A percentile compares a stretch with the other conserved stretches of the same genome.
phyloP scores from a whole-genome alignment of 148 eudicot species.

The Camellia lanceoleosa region DNA sequence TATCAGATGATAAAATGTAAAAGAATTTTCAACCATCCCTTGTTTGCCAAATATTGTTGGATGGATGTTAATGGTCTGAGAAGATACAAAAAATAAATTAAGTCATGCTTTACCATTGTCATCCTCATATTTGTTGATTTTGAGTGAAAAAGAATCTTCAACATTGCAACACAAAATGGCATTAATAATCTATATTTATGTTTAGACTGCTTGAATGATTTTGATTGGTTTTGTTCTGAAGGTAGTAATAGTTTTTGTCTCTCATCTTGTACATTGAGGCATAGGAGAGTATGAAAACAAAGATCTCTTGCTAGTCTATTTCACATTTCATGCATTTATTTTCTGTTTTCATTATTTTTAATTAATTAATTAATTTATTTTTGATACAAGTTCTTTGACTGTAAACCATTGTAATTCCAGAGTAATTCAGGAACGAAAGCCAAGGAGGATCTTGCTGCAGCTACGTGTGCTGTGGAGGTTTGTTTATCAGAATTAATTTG shows the following conservation, averaged over 20 bases:
- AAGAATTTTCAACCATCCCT: background rate
- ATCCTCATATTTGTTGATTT: background rate
- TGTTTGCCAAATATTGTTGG: background rate
- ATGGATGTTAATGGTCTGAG: background rate
- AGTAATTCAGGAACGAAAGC: slow-evolving; percentile 99
- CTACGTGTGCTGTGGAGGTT: slow-evolving; percentile 97
- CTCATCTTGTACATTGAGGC: background rate
- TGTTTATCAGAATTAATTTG: slow-evolving; percentile 16
- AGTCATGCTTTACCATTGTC: background rate
- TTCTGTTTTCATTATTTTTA: background rate
- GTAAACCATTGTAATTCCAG: slow-evolving; percentile 50
- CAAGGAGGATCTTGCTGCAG: slow-evolving; percentile 97
- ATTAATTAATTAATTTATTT: background rate
- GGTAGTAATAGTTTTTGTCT: background rate
- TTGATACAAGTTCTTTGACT: slow-evolving; percentile 17
- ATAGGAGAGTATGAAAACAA: background rate
- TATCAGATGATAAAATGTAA: too few relatives aligned
- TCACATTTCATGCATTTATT: slow-evolving; percentile 1
- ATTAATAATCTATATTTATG: background rate
- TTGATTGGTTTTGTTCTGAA: slow-evolving; percentile 3
- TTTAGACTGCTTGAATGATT: background rate
- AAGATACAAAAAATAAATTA: background rate
- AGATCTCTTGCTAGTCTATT: background rate
- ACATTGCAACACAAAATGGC: background rate
- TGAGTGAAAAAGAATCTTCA: background rate